Base-by-base conservation (phyloP, 352 stramenopile species). In the Paralagenidium karlingii region DNA sequence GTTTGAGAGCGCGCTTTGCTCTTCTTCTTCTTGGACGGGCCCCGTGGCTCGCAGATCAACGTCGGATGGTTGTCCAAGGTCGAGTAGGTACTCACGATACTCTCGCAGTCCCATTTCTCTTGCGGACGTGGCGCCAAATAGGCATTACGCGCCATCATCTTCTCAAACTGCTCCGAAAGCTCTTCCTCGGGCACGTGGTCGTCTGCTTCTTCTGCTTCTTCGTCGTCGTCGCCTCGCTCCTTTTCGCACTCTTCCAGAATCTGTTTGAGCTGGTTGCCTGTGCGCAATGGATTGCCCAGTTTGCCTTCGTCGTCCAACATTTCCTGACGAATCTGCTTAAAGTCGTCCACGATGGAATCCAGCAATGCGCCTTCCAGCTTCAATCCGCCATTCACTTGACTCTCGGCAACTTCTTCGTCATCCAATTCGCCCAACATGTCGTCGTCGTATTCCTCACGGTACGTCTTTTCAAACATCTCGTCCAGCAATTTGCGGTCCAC, bases 31-130 rank as follows among this genome's bases (percentile, higher is more conserved):
- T 74, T 75, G n/a, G 57, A 55, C 26, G 59, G 43, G 5, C 39
- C 45, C 37, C 46, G 32, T n/a, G 82, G 61, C 40, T 91, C 75
- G 28, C 66, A 65, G 42, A 98, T 78, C 7, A 97, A 51, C 8
- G 82, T 95, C 19, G 95, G 95, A 61, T 98, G 96, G 69, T 99
- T 98, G 60, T 98, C 94, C 50, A 98, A 43, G 53, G 96, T 98
- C 24, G 89, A 97, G 68, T 98, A 98, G 28, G 94, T 98, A 43
- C 90, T 97, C 40, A 98, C 68, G 40, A 99, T 97, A 32, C 88
- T 97, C 59, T 98, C 94, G 49, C 84, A 97, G 64, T 99, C 95
- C 94, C 94, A 98, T 47, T 74, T 44, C 49, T 87, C 77, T 24
- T 64, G 49, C 24, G 75, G 67, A 25, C 74, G 66, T 8, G 59